Evolutionary conservation across 208 protist genomes (phyloP).

Genomic region (Acanthamoeba castellanii): DNA sequence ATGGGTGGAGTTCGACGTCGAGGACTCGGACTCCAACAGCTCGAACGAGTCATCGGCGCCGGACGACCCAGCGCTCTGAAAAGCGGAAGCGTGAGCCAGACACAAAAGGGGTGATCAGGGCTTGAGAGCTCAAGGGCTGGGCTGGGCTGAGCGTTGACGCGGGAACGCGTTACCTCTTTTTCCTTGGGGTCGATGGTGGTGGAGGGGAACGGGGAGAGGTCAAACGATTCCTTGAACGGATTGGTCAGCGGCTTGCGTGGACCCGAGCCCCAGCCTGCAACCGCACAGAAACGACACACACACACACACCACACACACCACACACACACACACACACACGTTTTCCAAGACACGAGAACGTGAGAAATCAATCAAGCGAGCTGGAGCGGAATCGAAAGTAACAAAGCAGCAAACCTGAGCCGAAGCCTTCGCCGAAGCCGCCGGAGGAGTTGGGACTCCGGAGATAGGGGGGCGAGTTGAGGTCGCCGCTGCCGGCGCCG

Average conservation of each 20-base stretch:
- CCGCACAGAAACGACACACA: no score
- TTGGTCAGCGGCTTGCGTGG: constrained; percentile 48
- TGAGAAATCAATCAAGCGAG: neutral
- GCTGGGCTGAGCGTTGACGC: no score
- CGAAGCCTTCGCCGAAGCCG: constrained; percentile 39
- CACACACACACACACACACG: no score
- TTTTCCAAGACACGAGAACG: no score
- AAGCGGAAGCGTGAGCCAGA: neutral
- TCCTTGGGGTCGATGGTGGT: neutral
- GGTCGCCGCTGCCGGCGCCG: neutral
- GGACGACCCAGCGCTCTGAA: constrained; percentile 16
- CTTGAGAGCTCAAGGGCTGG: no score
- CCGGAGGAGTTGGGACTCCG: constrained; percentile 25
- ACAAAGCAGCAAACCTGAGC: neutral
- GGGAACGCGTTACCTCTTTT: neutral
- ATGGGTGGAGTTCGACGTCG: neutral
- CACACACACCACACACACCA: no score
- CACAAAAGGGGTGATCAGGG: neutral
- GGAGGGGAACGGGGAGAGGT: constrained; percentile 8
- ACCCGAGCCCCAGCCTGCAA: constrained; percentile 27
- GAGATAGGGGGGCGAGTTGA: neutral
- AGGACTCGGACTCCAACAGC: neutral
- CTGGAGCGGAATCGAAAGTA: neutral
- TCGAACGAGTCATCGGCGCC: constrained; percentile 44
- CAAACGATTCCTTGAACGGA: constrained; percentile 56